phyloP scores from a whole-genome alignment of 495 filamentous ascomycete species.

The Tuber indicum region DNA sequence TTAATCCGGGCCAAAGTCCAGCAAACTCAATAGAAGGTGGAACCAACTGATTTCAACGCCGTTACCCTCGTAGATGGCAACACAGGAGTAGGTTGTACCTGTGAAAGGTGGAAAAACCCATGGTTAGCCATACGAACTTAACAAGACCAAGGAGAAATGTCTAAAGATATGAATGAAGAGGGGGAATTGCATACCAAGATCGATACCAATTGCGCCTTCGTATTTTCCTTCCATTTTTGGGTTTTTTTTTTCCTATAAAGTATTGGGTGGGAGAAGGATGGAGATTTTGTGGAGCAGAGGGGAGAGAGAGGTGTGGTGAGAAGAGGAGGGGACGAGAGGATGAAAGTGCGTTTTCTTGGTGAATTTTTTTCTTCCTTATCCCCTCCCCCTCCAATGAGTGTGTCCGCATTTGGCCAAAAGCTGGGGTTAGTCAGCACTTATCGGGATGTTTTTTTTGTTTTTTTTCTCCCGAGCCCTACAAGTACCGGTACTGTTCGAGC shows the following conservation, averaged over 20 bases:
- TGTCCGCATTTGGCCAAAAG: slow-evolving; percentile 31
- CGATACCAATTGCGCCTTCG: slow-evolving; percentile 98
- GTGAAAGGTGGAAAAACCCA: slow-evolving; percentile 33
- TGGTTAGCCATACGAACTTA: slow-evolving; percentile 8
- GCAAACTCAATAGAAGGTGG: slow-evolving; percentile 1
- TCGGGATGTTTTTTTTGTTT: neutral
- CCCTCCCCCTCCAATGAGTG: slow-evolving; percentile 29
- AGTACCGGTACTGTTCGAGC: neutral
- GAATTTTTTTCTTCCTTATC: slow-evolving; percentile 32
- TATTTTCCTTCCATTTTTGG: slow-evolving; percentile 88
- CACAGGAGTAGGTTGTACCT: slow-evolving; percentile 99
- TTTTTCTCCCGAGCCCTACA: neutral
- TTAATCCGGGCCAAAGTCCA: neutral
- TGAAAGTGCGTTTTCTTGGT: slow-evolving; percentile 36
- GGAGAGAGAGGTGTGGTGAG: slow-evolving; percentile 18
- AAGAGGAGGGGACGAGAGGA: slow-evolving; percentile 31
- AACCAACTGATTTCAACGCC: slow-evolving; percentile 95
- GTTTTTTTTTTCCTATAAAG: slow-evolving; percentile 13
- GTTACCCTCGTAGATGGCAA: slow-evolving; percentile 97
- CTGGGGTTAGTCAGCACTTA: slow-evolving; percentile 14
- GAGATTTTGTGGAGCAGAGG: slow-evolving; percentile 23
- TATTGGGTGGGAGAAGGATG: slow-evolving; percentile 24
- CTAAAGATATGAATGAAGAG: slow-evolving; percentile 14
- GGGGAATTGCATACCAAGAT: slow-evolving; percentile 64
- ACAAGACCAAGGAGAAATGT: slow-evolving; percentile 6